Evolutionary conservation across 805 yeast genomes (phyloP), one percentile per base, ranked within the genome.

Genomic region (Candida maris): DNA sequence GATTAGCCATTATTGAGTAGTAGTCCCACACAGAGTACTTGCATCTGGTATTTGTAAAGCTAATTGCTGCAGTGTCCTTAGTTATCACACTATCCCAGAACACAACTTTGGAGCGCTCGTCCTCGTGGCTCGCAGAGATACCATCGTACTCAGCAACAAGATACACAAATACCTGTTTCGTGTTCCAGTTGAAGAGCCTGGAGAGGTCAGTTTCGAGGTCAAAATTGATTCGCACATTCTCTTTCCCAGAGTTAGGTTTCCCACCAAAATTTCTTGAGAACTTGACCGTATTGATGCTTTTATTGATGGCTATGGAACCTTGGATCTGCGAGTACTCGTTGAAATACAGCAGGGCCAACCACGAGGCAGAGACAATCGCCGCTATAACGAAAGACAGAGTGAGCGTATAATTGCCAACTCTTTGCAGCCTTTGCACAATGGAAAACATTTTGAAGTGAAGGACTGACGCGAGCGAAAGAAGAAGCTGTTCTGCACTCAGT

Each of bases 111-210:
- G 42, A 62, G 49, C 40, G 62, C 56, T 41, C 54, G 32, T 38
- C 60, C 10, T 31, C 22, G 17, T 44, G 46, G 42, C 27, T 44
- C 41, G 39, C 61, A 70, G 27, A 69, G 52, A 45, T 27, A 9
- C 77, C 78, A 13, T 68, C 66, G 51, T 89, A 89, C 54, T 86
- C 91, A 2, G 94, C 95, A 3, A 94, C 85, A 44, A 93, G 68
- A 53, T 91, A 93, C 4, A 82, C 85, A 53, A 93, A 91, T n/a
- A 91, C 79, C 61, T 91, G 97, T 57, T 91, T 91, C 9, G 98
- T 93, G 63, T 91, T 93, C 96, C 97, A 91, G 61, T 84, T 88
- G 73, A 89, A 89, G 35, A 93, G 69, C 2, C 86, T 80, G 2
- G 85, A 57, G 43, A 91, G 68, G 60, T 91, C 96, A 1, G 75